Evolutionary conservation across 2,329 filamentous ascomycete genomes (phyloP), one percentile per base, ranked within the genome.

Genomic region (Bimuria novae-zelandiae): DNA sequence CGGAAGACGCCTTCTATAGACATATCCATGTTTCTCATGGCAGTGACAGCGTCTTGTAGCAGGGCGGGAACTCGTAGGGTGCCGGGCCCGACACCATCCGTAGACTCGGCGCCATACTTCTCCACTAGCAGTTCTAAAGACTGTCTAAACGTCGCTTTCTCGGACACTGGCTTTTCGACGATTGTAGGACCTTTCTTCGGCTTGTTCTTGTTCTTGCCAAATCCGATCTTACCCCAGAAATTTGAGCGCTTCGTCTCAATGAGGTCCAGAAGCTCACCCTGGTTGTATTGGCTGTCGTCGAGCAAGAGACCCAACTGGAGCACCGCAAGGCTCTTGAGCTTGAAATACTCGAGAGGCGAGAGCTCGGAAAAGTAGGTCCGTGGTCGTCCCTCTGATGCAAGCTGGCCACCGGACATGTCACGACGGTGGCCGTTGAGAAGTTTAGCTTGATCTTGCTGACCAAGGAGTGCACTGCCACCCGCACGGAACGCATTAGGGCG

Each of bases 21-120:
- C 79, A 99, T 92, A 73, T 99, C 94, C 91, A 99, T 97, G 75
- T 93, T 94, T 64, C 92, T 87, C 90, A 99, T 96, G 11, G 92
- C 92, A 3, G 90, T 89, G 32, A 99, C 88, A 43, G 93, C 87
- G 70, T 97, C 93, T 67, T 97, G 93, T n/a, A 99, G 84, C 47
- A 99, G 81, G n/a, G 91, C 89, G 2, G 94, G 94, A 36, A 99
- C 90, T 48, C 91, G 89, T 51, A 99, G 81, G 12, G 91, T 89
- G 16, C 92, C 93, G 10, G 94, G 92, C 0, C 94, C 94, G 56
- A 99, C 90, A 30, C 94, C 94, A 71, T 97, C 92, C 1, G 92
- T 97, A n/a, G 92, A 97, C 69, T 99, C 94, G 35, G 94, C 93
- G 37, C 93, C 93, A 65, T 97, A 93, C 59, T 90, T 88, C 60